Percentiles rank a stretch among this genome's conserved stretches.
Conservation (phyloP, 495 filamentous ascomycete genomes). For the Talaromyces borbonicus region DNA sequence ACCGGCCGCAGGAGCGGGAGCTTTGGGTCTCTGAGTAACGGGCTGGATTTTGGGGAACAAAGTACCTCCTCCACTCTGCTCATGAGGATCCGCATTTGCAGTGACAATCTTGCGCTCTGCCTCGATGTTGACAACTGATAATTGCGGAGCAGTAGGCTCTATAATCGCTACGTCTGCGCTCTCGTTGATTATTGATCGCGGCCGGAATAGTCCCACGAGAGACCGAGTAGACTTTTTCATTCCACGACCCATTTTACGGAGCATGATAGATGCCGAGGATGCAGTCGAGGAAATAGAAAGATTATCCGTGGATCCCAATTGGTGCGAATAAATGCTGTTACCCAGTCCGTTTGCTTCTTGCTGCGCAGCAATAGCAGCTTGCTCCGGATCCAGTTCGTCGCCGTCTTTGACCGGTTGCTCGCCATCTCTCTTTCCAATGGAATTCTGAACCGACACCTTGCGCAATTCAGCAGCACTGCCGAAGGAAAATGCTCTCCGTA, state of each 20-base stretch:
- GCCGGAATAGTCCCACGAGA: slow-evolving; percentile 88
- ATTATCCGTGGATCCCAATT: slow-evolving; percentile 88
- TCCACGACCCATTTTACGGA: slow-evolving; percentile 97
- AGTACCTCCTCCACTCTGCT: slow-evolving; percentile 63
- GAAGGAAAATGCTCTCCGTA: slow-evolving; percentile 93
- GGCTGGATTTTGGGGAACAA: slow-evolving; percentile 81
- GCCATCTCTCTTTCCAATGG: slow-evolving; percentile 46
- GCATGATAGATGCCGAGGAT: slow-evolving; percentile 97
- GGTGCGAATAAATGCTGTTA: slow-evolving; percentile 77
- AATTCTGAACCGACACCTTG: slow-evolving; percentile 60
- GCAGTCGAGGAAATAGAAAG: slow-evolving; percentile 95
- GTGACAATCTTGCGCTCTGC: slow-evolving; percentile 81
- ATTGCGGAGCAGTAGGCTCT: slow-evolving; percentile 61
- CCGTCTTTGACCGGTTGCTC: slow-evolving; percentile 60
- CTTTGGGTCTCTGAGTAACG: slow-evolving; percentile 26
- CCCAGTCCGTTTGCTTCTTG: slow-evolving; percentile 90
- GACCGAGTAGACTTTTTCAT: slow-evolving; percentile 89
- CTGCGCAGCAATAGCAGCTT: slow-evolving; percentile 78
- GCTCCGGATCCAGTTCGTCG: slow-evolving; percentile 70
- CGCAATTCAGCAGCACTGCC: slow-evolving; percentile 89
- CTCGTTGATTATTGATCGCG: slow-evolving; percentile 80
- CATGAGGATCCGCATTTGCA: slow-evolving; percentile 60
- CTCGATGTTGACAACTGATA: slow-evolving; percentile 93
- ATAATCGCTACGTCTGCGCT: slow-evolving; percentile 52
- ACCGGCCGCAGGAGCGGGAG: slow-evolving; percentile 36